A percentile compares a stretch with the other conserved stretches of the same genome.
These are phyloP conservation scores for Yamadazyma akitaensis DNA, from an alignment of 805 yeast species.

Conservation along the genomic window DNA sequence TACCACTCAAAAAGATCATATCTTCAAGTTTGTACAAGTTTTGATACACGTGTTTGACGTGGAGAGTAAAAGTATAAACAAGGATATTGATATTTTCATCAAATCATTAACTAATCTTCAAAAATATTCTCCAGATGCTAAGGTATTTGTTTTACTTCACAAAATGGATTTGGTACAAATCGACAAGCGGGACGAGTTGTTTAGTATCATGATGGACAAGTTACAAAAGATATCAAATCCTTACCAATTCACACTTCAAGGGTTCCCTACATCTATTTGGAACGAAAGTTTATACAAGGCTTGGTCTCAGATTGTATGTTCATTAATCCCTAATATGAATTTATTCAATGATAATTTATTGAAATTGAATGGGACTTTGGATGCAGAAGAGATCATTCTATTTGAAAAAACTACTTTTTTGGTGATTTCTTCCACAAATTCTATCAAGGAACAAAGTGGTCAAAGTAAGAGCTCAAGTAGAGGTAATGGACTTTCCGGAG, in stretches of 20 bases:
- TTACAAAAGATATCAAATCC: slow-evolving; percentile 72
- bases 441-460: slow-evolving; percentile 28
- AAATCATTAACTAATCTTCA: slow-evolving; percentile 77
- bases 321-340: slow-evolving; percentile 88
- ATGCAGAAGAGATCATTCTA: slow-evolving; percentile 85
- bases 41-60: slow-evolving; percentile 95
- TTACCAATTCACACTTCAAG: slow-evolving; percentile 60
- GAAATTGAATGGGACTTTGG: slow-evolving; percentile 67
- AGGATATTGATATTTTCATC: slow-evolving; percentile 89
- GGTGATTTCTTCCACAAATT: slow-evolving; percentile 63
- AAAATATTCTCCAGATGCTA: slow-evolving; percentile 85
- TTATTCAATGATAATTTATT: slow-evolving; percentile 72
- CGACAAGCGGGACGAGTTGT: slow-evolving; percentile 80
- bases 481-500: neutral
- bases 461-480: neutral
- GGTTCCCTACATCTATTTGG: slow-evolving; percentile 96
- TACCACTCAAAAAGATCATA: slow-evolving; percentile 83
- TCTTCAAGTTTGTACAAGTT: slow-evolving; percentile 93
- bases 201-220: slow-evolving; percentile 78
- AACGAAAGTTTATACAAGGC: slow-evolving; percentile 95
- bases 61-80: slow-evolving; percentile 84
- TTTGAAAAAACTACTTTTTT: slow-evolving; percentile 93
- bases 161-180: slow-evolving; percentile 94
- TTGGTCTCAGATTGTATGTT: slow-evolving; percentile 95
- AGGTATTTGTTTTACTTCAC: slow-evolving; percentile 86